Evolutionary conservation across 176 grass and related monocot genomes (phyloP), one percentile per base, ranked within the genome.

Genomic region (Guadua angustifolia): DNA sequence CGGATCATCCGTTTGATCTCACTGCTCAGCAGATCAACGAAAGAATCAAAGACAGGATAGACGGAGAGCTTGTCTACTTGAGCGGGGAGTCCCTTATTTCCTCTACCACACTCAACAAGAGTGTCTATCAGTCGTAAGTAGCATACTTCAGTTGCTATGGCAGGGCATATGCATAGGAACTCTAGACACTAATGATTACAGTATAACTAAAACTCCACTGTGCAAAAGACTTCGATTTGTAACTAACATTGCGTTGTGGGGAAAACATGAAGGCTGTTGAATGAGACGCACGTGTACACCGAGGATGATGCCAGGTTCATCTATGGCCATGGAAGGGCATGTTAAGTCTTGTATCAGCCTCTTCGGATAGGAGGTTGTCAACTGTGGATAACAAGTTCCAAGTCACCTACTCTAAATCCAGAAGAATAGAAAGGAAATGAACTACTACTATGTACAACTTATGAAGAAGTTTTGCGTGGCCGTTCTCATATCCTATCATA

Each of bases 21-120:
- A 91, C 46, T 50, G 82, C 91, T 25, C 52, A 71, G 33, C 71
- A 94, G 33, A 92, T 97, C 36, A 53, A 97, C 46, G 69, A 85
- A 18, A 91, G 82, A 44, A 94, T 97, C 49, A 63, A 39, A 2
- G 60, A 92, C 0, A 82, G 89, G 80, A 80, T 94, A 24, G 72
- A 84, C 1, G 87, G 82, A 25, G 89, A 97, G 49, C 82, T 97
- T 5, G 64, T 72, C 52, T 97, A 92, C 85, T 59, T 97, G 45
- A 92, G 71, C 33, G 94, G 94, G 16, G 87, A 97, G 13, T 92
- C 68, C 18, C 82, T 94, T 47, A 86, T 94, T 25, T 90, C 91
- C 12, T 77, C 94, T 33, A 92, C 94, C 87, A 94, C 71, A 13
- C 64, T 97, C 75, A 97, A 92, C 94, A 97, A 97, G 60, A 91